Percentiles rank a stretch among this genome's conserved stretches.
Conservation (phyloP, 2,329 filamentous ascomycete species). For the Trichophyton rubrum region DNA sequence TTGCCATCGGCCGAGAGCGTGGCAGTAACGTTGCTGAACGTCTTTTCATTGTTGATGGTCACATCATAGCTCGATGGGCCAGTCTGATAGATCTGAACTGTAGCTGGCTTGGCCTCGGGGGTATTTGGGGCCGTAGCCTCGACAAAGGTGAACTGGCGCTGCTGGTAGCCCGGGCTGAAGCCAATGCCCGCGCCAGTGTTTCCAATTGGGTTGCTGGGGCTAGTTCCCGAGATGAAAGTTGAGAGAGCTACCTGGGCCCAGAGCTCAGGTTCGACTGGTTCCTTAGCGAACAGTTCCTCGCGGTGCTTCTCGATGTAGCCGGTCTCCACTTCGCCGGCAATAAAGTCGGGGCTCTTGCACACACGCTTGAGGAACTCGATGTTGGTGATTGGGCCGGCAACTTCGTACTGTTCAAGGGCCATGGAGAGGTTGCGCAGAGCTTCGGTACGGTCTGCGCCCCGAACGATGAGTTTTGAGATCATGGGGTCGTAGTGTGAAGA, state of each 20-base stretch:
- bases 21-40: constrained; percentile 29
- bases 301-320: constrained; percentile 89
- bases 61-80: constrained; percentile 39
- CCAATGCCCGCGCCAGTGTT: constrained; percentile 32
- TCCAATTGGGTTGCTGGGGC: constrained; percentile 19
- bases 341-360: constrained; percentile 68
- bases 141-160: constrained; percentile 48
- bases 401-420: constrained; percentile 77
- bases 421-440: constrained; percentile 71
- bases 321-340: constrained; percentile 81
- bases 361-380: constrained; percentile 91
- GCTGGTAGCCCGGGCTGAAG: constrained; percentile 52
- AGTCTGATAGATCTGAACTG: constrained; percentile 42
- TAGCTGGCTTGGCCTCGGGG: constrained; percentile 26
- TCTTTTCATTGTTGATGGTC: constrained; percentile 30
- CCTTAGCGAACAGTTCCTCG: constrained; percentile 59
- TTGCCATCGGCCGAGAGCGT: constrained; percentile 32
- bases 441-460: constrained; percentile 62
- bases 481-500: constrained; percentile 96
- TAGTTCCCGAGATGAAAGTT: constrained; percentile 43
- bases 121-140: constrained; percentile 35
- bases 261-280: constrained; percentile 54
- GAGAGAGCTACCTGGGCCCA: constrained; percentile 80
- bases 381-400: constrained; percentile 86
- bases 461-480: constrained; percentile 95